phyloP scores from a whole-genome alignment of 108 stramenopile genomes.

The Pseudonitzschia delicatissima region DNA sequence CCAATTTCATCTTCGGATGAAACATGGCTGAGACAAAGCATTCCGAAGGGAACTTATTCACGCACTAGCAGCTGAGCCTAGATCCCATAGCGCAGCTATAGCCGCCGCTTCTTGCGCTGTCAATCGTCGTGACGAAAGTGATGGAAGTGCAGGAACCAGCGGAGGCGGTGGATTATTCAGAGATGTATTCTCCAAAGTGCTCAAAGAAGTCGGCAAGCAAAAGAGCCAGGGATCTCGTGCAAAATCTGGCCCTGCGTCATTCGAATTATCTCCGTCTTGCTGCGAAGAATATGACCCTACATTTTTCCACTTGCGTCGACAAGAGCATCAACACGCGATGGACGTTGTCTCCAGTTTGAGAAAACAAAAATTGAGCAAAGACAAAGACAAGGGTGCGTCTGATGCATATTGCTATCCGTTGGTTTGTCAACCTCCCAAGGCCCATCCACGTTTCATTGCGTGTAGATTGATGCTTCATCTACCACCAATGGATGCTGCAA shows the following conservation, averaged over 20 bases:
- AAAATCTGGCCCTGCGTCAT: slow-evolving; percentile 66
- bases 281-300: slow-evolving; percentile 92
- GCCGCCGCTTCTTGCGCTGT: slow-evolving; percentile 70
- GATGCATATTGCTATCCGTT: slow-evolving; percentile 64
- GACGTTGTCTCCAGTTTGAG: slow-evolving; percentile 80
- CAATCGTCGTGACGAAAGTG: slow-evolving; percentile 71
- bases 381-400: slow-evolving; percentile 19
- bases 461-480: slow-evolving; percentile 78
- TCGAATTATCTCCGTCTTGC: slow-evolving; percentile 70
- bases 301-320: slow-evolving; percentile 79
- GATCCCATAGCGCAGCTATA: slow-evolving; percentile 88
- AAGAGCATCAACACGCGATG: slow-evolving; percentile 95
- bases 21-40: slow-evolving; percentile 53
- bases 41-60: slow-evolving; percentile 89
- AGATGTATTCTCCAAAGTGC: slow-evolving; percentile 68
- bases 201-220: slow-evolving; percentile 67
- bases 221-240: slow-evolving; percentile 64
- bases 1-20: slow-evolving; percentile 57
- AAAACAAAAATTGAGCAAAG: slow-evolving; percentile 55
- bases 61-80: slow-evolving; percentile 82
- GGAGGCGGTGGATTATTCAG: slow-evolving; percentile 63
- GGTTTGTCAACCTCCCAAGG: slow-evolving; percentile 73
- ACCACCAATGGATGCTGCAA: slow-evolving; percentile 76
- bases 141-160: slow-evolving; percentile 55
- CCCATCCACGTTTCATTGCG: slow-evolving; percentile 82